phyloP scores from a whole-genome alignment of 1,139 yeast genomes.

The Hansenula sp. region DNA sequence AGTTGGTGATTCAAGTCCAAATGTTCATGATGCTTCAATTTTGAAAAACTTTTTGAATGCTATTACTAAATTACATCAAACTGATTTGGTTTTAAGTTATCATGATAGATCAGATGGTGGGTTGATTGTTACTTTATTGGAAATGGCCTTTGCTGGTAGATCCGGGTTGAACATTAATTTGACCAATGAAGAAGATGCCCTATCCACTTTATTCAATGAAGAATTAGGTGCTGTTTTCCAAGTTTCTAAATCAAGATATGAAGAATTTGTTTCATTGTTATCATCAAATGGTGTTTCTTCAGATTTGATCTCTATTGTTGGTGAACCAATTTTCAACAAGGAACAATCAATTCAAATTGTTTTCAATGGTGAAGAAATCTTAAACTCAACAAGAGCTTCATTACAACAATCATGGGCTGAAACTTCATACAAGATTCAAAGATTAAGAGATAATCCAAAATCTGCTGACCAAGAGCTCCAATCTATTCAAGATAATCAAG shows the following conservation, averaged over 20 bases:
- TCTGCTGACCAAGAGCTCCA: constrained; percentile 85
- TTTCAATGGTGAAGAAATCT: constrained; percentile 43
- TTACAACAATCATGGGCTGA: constrained; percentile 85
- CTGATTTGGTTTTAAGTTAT: constrained; percentile 71
- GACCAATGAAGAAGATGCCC: constrained; percentile 30
- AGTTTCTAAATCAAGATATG: constrained; percentile 50
- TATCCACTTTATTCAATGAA: constrained; percentile 76
- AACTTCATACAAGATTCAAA: constrained; percentile 89
- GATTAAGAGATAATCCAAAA: constrained; percentile 89
- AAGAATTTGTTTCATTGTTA: constrained; percentile 53
- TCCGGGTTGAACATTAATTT: constrained; percentile 61
- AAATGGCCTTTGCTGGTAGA: constrained; percentile 98
- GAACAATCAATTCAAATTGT: constrained; percentile 49
- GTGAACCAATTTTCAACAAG: constrained; percentile 53
- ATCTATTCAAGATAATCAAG: constrained; percentile 68
- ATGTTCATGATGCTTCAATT: constrained; percentile 63
- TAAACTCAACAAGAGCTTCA: constrained; percentile 57
- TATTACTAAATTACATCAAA: constrained; percentile 65
- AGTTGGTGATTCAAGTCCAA: constrained; percentile 81
- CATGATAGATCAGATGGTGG: constrained; percentile 99
- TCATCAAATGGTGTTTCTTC: constrained; percentile 54
- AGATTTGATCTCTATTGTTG: constrained; percentile 58
- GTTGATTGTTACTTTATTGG: constrained; percentile 74
- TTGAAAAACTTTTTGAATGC: constrained; percentile 71
- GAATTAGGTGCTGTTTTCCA: constrained; percentile 98